These are phyloP conservation scores for Aspergillus amoenus DNA, from an alignment of 2,329 filamentous ascomycete genomes.

Conservation along the genomic window DNA sequence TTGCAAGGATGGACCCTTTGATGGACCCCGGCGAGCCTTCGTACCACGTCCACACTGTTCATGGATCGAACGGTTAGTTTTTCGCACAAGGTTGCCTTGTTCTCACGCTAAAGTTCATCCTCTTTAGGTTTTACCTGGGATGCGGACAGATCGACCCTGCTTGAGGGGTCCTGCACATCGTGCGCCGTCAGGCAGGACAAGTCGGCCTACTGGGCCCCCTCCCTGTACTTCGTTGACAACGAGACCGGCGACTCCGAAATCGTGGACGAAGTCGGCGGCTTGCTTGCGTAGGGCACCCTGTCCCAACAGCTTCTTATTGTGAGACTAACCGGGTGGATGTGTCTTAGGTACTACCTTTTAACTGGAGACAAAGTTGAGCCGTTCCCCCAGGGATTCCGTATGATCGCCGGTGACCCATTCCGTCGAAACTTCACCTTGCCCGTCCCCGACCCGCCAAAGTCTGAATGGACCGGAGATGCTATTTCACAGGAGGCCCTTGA, in stretches of 20 bases:
- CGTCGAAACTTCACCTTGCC: conserved; percentile 70
- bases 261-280: conserved; percentile 74
- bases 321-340: background rate
- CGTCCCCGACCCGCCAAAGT: conserved; percentile 68
- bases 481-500: conserved; percentile 66
- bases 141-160: conserved; percentile 59
- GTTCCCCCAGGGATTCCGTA: conserved; percentile 75
- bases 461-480: conserved; percentile 63
- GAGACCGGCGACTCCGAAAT: conserved; percentile 64
- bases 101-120: conserved; percentile 11
- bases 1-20: conserved; percentile 76
- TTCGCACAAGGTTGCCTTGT: background rate
- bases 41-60: conserved; percentile 70
- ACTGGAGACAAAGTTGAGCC: conserved; percentile 65
- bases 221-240: conserved; percentile 71
- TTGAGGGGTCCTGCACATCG: conserved; percentile 69
- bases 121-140: conserved; percentile 59
- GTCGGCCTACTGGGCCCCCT: conserved; percentile 85
- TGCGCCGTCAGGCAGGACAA: conserved; percentile 77
- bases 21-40: conserved; percentile 61
- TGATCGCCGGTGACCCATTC: conserved; percentile 73
- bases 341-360: conserved; percentile 76
- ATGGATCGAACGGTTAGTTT: conserved; percentile 68
- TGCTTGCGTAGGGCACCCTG: conserved; percentile 72
- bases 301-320: background rate